Conservation (phyloP, 2,329 filamentous ascomycete genomes). For the Aspergillus sp. region DNA sequence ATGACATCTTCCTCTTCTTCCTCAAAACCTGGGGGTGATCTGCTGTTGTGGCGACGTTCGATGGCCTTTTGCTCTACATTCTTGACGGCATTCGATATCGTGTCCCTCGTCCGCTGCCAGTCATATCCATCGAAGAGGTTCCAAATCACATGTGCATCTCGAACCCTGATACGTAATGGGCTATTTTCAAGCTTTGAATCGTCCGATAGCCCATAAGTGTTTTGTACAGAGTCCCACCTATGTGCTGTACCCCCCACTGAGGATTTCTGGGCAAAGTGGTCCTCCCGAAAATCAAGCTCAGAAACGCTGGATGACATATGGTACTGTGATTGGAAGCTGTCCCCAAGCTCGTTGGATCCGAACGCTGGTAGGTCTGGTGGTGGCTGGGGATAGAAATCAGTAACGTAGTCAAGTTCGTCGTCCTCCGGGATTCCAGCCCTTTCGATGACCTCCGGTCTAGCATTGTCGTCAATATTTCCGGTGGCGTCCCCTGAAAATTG, state of each 20-base stretch:
- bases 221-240: constrained; percentile 76
- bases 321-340: constrained; percentile 55
- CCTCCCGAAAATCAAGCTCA: constrained; percentile 71
- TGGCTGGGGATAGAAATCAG: constrained; percentile 54
- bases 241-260: constrained; percentile 67
- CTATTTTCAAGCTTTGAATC: constrained; percentile 62
- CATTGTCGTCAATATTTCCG: constrained; percentile 17
- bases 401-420: constrained; percentile 52
- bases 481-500: constrained; percentile 26
- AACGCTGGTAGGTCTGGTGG: constrained; percentile 38
- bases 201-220: constrained; percentile 69
- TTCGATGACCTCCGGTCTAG: constrained; percentile 45
- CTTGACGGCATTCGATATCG: constrained; percentile 83
- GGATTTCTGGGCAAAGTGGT: constrained; percentile 70
- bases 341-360: constrained; percentile 42
- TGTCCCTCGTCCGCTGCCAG: constrained; percentile 83
- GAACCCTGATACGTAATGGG: constrained; percentile 74
- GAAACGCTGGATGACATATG: constrained; percentile 57
- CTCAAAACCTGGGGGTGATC: constrained; percentile 54
- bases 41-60: constrained; percentile 66
- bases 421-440: constrained; percentile 40
- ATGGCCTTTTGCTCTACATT: constrained; percentile 81
- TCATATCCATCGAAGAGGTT: constrained; percentile 98
- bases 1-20: constrained; percentile 81
- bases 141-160: constrained; percentile 93